Base-by-base conservation (phyloP, 2,329 filamentous ascomycete species). In the Aspergillus japonicus region DNA sequence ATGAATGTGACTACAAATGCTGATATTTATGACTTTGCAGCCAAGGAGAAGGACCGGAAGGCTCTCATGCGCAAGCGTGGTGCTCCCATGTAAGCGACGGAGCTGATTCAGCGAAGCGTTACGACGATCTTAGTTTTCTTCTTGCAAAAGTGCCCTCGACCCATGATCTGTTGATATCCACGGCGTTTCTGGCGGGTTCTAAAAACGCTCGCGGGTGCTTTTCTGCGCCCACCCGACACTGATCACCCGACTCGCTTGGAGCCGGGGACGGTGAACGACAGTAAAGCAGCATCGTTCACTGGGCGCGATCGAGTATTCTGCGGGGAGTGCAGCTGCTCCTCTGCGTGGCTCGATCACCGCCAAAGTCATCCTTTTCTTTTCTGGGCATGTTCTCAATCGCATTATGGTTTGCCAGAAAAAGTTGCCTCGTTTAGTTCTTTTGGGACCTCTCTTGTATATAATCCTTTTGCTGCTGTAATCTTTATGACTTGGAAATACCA, bases 31-130 rank as follows among this genome's bases (percentile, higher is more conserved):
- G 6, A 29, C 47, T 35, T 35, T 35, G 5, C 66, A 90, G 88
- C 78, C 65, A 90, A 88, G 78, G 88, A 91, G 68, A 85, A 85
- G 77, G 79, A 85, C 71, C 82, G 89, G 69, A 84, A 86, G 77
- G 85, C 85, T 68, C 68, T 87, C 69, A 90, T 90, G 87, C 83
- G 82, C 66, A 78, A 87, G 75, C 80, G 88, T 69, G 89, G 71
- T 50, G 67, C 69, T 49, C 64, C 66, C 57, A 64, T 71, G 53
- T 66, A 64, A 62, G 50, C 24, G 60, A 67, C 52, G 57, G 59
- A 53, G 31, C 57, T 44, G 63, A 66, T 50, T 60, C 64, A 51
- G 63, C 60, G 64, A 66, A 60, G 57, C 64, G 54, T 70, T 62
- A 65, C 58, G 59, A 54, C 57, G 56, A 54, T 57, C 57, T 63